Base-by-base conservation (phyloP, 2,329 filamentous ascomycete genomes). In the Alternaria atra region DNA sequence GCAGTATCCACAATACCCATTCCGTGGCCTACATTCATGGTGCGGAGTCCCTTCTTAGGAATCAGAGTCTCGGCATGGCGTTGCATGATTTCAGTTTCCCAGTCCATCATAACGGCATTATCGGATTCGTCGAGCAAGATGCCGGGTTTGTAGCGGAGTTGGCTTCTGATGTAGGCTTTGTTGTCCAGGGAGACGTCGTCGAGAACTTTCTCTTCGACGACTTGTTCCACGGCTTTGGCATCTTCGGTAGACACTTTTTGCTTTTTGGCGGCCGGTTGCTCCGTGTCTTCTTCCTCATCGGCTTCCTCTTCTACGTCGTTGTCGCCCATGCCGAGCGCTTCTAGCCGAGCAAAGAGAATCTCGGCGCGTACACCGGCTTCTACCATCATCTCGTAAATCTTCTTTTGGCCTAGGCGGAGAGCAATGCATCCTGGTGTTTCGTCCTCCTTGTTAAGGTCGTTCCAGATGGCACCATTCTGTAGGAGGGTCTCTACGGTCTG, bases 71-170 rank as follows among this genome's bases (percentile, higher is more conserved):
- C 85, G 46, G 93, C 92, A 55, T 91, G 92, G 52, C 87, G 85
- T 61, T 86, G 86, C 93, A 97, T 97, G 70, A 97, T 95, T 66
- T 89, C 87, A 2, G 89, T 91, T 79, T 97, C 93, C 93, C 93
- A 97, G 39, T 89, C 86, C 93, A 97, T 97, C 93, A 97, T 97
- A 46, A 97, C 91, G 53, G 91, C 92, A 76, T 97, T 97, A 63
- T 88, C 85, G 65, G 89, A 87, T 4, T 87, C 84, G 73, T 95
- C 92, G 6, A 95, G 84, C 2, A 95, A 85, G 25, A 77, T 78
- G 0, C 71, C 73, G 3, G 70, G 68, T 55, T 73, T 73, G 69
- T 77, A 77, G 29, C 75, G 61, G 17, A 78, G 59, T 48, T 77
- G 69, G 9, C 66, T 71, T 52, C 71, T 74, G 17, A 79, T 66